A percentile compares a stretch with the other conserved stretches of the same genome.
Conservation (phyloP, 345 rosid genomes). For the Heritiera littoralis region DNA sequence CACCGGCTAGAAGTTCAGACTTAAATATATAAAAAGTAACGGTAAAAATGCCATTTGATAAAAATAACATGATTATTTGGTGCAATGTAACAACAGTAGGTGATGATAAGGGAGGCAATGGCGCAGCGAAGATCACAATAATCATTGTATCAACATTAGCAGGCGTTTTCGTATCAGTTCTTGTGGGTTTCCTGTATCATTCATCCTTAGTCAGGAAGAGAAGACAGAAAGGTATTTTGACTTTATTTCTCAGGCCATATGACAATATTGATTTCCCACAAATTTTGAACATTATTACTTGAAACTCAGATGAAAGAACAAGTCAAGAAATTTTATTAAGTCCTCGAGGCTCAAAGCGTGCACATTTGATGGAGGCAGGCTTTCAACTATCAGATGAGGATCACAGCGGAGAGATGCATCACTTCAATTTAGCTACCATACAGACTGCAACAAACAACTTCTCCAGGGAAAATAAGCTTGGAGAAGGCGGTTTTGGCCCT, state of each 20-base stretch:
- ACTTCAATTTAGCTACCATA: conserved; percentile 28
- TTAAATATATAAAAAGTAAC: neutral
- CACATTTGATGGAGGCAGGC: conserved; percentile 6
- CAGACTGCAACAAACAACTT: conserved; percentile 45
- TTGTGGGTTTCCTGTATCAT: conserved; percentile 35
- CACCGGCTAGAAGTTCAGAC: neutral
- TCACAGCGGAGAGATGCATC: conserved; percentile 30
- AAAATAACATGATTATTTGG: neutral
- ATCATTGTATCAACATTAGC: conserved; percentile 18
- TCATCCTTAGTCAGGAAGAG: conserved; percentile 30
- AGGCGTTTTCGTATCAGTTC: conserved; percentile 19
- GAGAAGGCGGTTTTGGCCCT: conserved; percentile 60
- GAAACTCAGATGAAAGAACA: conserved; percentile 22
- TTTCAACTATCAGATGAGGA: conserved; percentile 24
- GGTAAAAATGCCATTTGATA: neutral
- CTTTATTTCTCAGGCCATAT: neutral
- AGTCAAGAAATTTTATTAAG: conserved; percentile 33
- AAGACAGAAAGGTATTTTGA: conserved; percentile 27
- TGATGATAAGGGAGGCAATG: conserved; percentile 20
- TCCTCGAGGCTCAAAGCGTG: conserved; percentile 14
- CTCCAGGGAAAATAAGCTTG: conserved; percentile 47
- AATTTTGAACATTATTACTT: neutral
- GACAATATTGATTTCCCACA: neutral
- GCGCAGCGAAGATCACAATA: conserved; percentile 23
- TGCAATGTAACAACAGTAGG: conserved; percentile 5